A percentile compares a stretch with the other conserved stretches of the same genome.
These are phyloP conservation scores for Periconia macrospinosa DNA, from an alignment of 2,329 filamentous ascomycete genomes.

Conservation along the genomic window DNA sequence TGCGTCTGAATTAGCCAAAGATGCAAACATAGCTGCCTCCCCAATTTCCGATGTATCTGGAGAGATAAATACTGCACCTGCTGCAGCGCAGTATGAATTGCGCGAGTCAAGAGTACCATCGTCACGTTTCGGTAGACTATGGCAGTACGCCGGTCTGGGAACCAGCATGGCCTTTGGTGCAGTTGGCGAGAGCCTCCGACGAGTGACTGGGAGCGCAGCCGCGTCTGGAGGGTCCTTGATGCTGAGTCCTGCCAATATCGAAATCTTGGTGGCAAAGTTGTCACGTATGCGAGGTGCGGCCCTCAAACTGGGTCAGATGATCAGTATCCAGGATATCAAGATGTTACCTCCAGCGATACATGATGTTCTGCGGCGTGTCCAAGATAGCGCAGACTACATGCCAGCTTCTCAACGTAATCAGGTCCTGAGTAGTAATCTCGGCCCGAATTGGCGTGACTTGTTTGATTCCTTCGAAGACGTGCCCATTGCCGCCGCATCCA, in stretches of 20 bases:
- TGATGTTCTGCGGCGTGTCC: slow-evolving; percentile 87
- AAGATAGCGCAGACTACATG: slow-evolving; percentile 98
- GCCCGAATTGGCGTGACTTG: slow-evolving; percentile 78
- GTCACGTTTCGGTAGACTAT: slow-evolving; percentile 80
- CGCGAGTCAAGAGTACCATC: slow-evolving; percentile 89
- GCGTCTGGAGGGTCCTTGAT: slow-evolving; percentile 71
- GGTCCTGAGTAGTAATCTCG: slow-evolving; percentile 78
- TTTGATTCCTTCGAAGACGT: slow-evolving; percentile 86
- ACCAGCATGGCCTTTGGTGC: slow-evolving; percentile 95
- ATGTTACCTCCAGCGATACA: slow-evolving; percentile 88
- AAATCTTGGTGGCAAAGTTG: slow-evolving; percentile 86
- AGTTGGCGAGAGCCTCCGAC: slow-evolving; percentile 79
- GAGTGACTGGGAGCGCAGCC: slow-evolving; percentile 70
- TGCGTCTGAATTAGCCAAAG: slow-evolving; percentile 51
- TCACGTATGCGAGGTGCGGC: slow-evolving; percentile 96
- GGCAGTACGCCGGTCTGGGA: slow-evolving; percentile 92
- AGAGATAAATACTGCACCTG: slow-evolving; percentile 26
- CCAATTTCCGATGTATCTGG: slow-evolving; percentile 30
- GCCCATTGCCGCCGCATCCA: slow-evolving; percentile 92
- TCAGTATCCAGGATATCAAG: slow-evolving; percentile 97
- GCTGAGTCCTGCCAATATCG: slow-evolving; percentile 87
- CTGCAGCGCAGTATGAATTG: slow-evolving; percentile 64
- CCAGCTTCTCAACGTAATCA: slow-evolving; percentile 87
- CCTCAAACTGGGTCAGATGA: slow-evolving; percentile 96
- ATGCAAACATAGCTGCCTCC: slow-evolving; percentile 38